phyloP scores from a whole-genome alignment of 805 yeast species.

The Lachancea thermotolerans region DNA sequence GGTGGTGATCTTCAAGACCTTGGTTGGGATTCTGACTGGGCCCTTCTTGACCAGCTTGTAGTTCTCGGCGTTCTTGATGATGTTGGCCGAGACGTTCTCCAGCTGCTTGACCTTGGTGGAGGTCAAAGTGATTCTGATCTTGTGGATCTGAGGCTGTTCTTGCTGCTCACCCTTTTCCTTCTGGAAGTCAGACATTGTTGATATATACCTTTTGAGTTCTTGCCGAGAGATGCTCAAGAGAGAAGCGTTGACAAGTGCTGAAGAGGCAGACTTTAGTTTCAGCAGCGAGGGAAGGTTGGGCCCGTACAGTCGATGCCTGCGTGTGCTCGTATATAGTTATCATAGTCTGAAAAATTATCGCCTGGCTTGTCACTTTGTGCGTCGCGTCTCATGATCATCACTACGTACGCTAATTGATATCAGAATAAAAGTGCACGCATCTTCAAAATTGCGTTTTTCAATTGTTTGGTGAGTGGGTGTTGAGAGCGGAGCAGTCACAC shows the following conservation, averaged over 20 bases:
- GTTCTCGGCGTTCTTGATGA: constrained; percentile 79
- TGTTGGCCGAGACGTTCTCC: constrained; percentile 91
- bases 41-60: constrained; percentile 89
- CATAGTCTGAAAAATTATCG: too few relatives aligned
- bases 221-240: constrained; percentile 2
- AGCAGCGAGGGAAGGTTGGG: neutral
- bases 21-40: constrained; percentile 99
- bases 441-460: too few relatives aligned
- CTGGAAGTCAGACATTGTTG: constrained; percentile 69
- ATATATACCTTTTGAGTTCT: constrained; percentile 37
- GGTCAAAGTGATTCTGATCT: constrained; percentile 98
- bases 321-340: too few relatives aligned
- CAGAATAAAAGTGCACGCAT: too few relatives aligned
- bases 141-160: constrained; percentile 78
- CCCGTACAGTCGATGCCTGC: neutral
- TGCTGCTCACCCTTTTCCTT: constrained; percentile 82
- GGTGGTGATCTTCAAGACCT: constrained; percentile 95
- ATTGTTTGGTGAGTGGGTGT: too few relatives aligned
- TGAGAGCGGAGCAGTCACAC: too few relatives aligned
- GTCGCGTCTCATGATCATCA: too few relatives aligned
- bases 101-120: constrained; percentile 98
- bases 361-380: too few relatives aligned
- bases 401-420: too few relatives aligned
- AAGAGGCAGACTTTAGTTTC: neutral
- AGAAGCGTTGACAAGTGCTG: neutral